Evolutionary conservation across 2,329 filamentous ascomycete species (phyloP).

Genomic region (Simplicillium aogashimaense): DNA sequence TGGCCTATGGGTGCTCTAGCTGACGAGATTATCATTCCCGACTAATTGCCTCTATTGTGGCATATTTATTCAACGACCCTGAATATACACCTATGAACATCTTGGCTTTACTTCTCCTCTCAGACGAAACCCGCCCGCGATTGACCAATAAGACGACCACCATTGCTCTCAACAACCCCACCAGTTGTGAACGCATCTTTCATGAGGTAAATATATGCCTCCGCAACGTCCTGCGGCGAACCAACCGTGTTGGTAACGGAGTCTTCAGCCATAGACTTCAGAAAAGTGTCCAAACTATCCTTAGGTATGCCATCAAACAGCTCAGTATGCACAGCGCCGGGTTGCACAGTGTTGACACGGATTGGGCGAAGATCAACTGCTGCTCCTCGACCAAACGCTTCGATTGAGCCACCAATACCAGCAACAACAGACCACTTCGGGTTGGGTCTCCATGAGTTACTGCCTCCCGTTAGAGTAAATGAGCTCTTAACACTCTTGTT

Average conservation of each 20-base stretch:
- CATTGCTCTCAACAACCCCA: conserved; percentile 14
- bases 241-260: conserved; percentile 14
- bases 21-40: conserved; percentile 1
- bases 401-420: conserved; percentile 36
- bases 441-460: conserved; percentile 37
- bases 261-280: conserved; percentile 9
- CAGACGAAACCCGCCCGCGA: conserved; percentile 5
- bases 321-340: conserved; percentile 42
- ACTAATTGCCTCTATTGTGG: too few relatives aligned
- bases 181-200: conserved; percentile 28
- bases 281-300: conserved; percentile 2
- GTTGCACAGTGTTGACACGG: conserved; percentile 51
- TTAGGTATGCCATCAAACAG: conserved; percentile 15
- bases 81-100: too few relatives aligned
- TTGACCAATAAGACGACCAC: conserved; percentile 14
- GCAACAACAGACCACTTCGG: conserved; percentile 40
- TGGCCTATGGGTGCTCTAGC: conserved; percentile 7
- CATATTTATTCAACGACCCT: too few relatives aligned
- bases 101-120: not conserved
- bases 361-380: conserved; percentile 55
- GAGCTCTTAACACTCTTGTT: conserved; percentile 29
- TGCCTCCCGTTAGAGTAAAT: conserved; percentile 47
- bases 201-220: conserved; percentile 33
- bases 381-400: conserved; percentile 43
- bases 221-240: conserved; percentile 28